A percentile compares a stretch with the other conserved stretches of the same genome.
phyloP scores from a whole-genome alignment of 495 filamentous ascomycete species.

The Talaromyces proteolyticus region DNA sequence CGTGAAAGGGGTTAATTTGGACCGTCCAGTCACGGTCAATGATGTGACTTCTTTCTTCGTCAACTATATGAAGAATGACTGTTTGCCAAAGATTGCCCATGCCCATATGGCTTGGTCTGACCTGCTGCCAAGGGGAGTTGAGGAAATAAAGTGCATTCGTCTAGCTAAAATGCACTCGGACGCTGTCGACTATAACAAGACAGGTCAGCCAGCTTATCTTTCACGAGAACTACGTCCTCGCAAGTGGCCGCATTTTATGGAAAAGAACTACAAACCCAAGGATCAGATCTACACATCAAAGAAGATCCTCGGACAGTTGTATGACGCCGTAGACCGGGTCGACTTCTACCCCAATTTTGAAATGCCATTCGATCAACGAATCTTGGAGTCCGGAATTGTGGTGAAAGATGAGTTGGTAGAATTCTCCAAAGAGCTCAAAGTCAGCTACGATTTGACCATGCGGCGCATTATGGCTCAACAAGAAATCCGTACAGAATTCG shows the following conservation, averaged over 20 bases:
- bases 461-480: conserved; percentile 80
- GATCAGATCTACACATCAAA: conserved; percentile 57
- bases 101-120: conserved; percentile 82
- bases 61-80: conserved; percentile 88
- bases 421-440: conserved; percentile 61
- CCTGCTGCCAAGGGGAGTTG: conserved; percentile 51
- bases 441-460: conserved; percentile 70
- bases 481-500: conserved; percentile 83
- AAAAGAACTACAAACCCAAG: conserved; percentile 49
- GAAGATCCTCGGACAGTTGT: conserved; percentile 77
- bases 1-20: conserved; percentile 42
- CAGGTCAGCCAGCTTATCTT: conserved; percentile 71
- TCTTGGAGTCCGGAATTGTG: conserved; percentile 56
- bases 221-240: conserved; percentile 48
- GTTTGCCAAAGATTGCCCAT: conserved; percentile 70
- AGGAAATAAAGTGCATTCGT: conserved; percentile 62
- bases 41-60: conserved; percentile 85
- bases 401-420: conserved; percentile 47
- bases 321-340: conserved; percentile 61
- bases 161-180: conserved; percentile 81
- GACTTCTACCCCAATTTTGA: conserved; percentile 68
- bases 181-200: conserved; percentile 91
- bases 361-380: conserved; percentile 68
- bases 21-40: conserved; percentile 54
- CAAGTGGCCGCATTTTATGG: conserved; percentile 88